A percentile compares a stretch with the other conserved stretches of the same genome.
Conservation (phyloP, 768 basidiomycete species). For the Mycena albidolilacea region DNA sequence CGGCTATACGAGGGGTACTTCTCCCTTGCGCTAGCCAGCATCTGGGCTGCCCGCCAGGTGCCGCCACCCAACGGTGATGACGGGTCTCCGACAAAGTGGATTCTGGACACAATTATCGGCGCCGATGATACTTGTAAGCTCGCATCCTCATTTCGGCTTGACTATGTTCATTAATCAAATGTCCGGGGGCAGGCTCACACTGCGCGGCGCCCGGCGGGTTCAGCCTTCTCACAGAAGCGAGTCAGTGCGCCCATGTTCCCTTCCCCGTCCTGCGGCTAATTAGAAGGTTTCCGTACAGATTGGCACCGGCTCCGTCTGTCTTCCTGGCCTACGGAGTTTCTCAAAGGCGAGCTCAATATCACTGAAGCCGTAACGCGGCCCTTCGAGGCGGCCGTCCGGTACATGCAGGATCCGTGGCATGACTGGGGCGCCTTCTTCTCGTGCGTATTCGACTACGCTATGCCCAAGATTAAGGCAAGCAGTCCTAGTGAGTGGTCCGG, state of each 20-base stretch:
- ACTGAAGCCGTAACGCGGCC: not conserved
- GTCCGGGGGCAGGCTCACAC: not conserved
- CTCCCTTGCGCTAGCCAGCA: not conserved
- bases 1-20: slow-evolving; percentile 8
- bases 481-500: not conserved
- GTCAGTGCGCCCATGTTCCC: not conserved
- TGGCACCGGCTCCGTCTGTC: not conserved
- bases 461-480: not conserved
- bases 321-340: not conserved
- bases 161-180: not conserved
- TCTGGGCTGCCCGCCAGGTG: slow-evolving; percentile 17
- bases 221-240: not conserved
- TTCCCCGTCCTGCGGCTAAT: not conserved
- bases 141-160: not conserved
- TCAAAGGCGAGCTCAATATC: not conserved
- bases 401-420: not conserved
- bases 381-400: not conserved
- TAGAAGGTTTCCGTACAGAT: not conserved
- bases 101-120: not conserved
- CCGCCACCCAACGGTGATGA: not conserved
- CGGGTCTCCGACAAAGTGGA: slow-evolving; percentile 1
- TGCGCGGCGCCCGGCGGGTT: not conserved
- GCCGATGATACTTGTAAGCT: not conserved
- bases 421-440: not conserved
- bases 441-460: not conserved